These are phyloP conservation scores for Xylaria sp. DNA, from an alignment of 2,329 filamentous ascomycete species.

Conservation along the genomic window DNA sequence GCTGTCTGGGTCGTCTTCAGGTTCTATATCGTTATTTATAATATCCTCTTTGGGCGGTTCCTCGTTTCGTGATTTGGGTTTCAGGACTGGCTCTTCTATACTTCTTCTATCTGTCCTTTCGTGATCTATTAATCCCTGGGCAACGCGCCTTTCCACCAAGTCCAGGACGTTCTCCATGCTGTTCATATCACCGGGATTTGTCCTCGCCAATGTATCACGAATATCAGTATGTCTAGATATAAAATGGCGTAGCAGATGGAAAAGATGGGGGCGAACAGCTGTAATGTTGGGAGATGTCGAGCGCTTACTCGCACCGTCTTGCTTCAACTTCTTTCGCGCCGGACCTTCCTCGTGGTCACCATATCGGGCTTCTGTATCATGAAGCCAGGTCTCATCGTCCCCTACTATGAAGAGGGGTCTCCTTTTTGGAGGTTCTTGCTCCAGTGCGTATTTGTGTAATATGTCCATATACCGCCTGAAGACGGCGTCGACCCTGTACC, in stretches of 20 bases:
- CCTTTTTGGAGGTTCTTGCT: conserved; percentile 67
- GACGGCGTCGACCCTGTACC: conserved; percentile 87
- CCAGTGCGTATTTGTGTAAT: conserved; percentile 77
- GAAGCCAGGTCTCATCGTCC: conserved; percentile 56
- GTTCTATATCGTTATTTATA: conserved; percentile 36
- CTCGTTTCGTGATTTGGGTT: conserved; percentile 29
- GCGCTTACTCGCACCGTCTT: conserved; percentile 52
- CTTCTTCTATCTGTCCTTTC: conserved; percentile 57
- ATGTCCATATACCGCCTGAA: conserved; percentile 90
- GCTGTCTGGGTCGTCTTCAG: conserved; percentile 56
- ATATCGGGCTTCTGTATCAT: conserved; percentile 40
- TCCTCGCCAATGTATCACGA: conserved; percentile 79
- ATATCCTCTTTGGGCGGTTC: conserved; percentile 37
- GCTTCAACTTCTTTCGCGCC: conserved; percentile 47
- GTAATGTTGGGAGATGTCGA: conserved; percentile 67
- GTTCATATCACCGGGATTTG: conserved; percentile 71
- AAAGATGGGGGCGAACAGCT: conserved; percentile 89
- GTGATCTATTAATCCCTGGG: conserved; percentile 73
- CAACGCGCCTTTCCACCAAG: conserved; percentile 77
- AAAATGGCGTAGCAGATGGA: conserved; percentile 85
- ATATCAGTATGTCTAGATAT: conserved; percentile 82
- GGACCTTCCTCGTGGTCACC: conserved; percentile 46
- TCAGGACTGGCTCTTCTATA: conserved; percentile 43
- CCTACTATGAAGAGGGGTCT: conserved; percentile 75
- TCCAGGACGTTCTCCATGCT: conserved; percentile 77